Base-by-base conservation (phyloP, 768 basidiomycete genomes). In the Pilatotrama ljubarskyi region DNA sequence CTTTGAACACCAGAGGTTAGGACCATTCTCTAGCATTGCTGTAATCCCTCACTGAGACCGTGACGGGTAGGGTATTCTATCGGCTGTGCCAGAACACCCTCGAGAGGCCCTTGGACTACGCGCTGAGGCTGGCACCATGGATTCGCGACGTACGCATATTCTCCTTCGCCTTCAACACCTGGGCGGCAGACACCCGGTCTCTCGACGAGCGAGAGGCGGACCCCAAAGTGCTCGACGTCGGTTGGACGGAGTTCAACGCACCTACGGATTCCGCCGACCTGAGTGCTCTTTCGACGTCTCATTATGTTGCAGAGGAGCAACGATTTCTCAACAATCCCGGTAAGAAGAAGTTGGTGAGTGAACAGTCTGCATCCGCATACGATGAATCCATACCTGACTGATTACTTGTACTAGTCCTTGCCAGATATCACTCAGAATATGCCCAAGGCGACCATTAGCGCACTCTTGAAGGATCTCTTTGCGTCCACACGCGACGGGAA, bases 211-310 rank as follows among this genome's bases (percentile, higher is more conserved):
- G 77, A 13, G 58, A 73, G n/a, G 50, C 66, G 0, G 64, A 68
- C 2, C 79, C 79, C 2, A 60, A 32, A 5, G 49, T 78, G 1
- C 59, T 80, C 22, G 76, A 79, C 41, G 66, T 74, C n/a, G 78
- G 78, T 13, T 73, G 77, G 70, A 79, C 82, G 5, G 78, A 81
- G 37, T 76, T 66, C 55, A 44, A 54, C 7, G 58, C 72, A 11
- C 72, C 75, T 0, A 42, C 62, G 2, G 26, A 53, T 7, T 53
- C 50, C 5, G 47, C 42, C 1, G 65, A 66, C 26, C 36, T 69
- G 41, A 50, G 15, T 11, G 57, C 59, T 5, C 25, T 52, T 15
- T 51, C 61, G 0, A 64, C 59, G 1, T 55, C 52, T 0, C 66
- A 68, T 46, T 41, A 63, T 18, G 44, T 52, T 4, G 25, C 67